Evolutionary conservation across 495 filamentous ascomycete species (phyloP).

Genomic region (Amniculicola lignicola): DNA sequence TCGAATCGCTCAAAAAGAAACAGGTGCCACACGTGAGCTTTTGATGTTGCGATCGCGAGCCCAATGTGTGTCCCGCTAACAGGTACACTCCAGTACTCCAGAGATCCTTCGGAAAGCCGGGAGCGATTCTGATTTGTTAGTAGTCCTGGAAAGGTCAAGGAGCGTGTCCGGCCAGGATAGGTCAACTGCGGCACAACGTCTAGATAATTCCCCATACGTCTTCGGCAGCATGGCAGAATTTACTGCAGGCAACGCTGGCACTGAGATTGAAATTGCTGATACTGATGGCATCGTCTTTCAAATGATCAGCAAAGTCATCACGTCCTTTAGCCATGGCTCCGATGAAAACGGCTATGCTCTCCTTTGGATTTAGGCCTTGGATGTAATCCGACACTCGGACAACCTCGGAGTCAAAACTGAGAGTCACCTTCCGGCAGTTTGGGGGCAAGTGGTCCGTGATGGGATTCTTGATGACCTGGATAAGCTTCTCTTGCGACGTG

Average conservation of each 20-base stretch:
- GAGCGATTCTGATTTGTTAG: conserved; percentile 1
- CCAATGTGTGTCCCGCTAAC: conserved; percentile 37
- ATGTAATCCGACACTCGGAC: conserved; percentile 88
- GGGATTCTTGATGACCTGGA: conserved; percentile 96
- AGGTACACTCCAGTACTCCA: conserved; percentile 21
- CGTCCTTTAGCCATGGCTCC: conserved; percentile 96
- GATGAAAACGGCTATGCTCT: conserved; percentile 96
- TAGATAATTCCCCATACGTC: conserved; percentile 94
- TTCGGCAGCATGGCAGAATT: conserved; percentile 97
- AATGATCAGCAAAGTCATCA: conserved; percentile 91
- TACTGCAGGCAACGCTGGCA: conserved; percentile 96
- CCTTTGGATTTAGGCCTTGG: conserved; percentile 67
- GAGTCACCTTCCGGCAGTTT: conserved; percentile 94
- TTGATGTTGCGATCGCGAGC: conserved; percentile 56
- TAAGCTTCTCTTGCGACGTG: conserved; percentile 92
- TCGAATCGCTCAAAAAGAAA: conserved; percentile 49
- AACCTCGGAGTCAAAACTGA: conserved; percentile 85
- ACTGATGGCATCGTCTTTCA: conserved; percentile 94
- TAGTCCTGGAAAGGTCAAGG: conserved; percentile 1
- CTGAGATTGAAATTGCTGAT: conserved; percentile 97
- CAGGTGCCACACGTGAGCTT: conserved; percentile 36
- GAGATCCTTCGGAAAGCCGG: conserved; percentile 7
- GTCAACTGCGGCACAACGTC: conserved; percentile 14
- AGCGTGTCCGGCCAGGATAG: conserved; percentile 27
- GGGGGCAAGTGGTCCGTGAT: conserved; percentile 95